Evolutionary conservation across 495 filamentous ascomycete species (phyloP).

Genomic region (Acidiella bohemica): DNA sequence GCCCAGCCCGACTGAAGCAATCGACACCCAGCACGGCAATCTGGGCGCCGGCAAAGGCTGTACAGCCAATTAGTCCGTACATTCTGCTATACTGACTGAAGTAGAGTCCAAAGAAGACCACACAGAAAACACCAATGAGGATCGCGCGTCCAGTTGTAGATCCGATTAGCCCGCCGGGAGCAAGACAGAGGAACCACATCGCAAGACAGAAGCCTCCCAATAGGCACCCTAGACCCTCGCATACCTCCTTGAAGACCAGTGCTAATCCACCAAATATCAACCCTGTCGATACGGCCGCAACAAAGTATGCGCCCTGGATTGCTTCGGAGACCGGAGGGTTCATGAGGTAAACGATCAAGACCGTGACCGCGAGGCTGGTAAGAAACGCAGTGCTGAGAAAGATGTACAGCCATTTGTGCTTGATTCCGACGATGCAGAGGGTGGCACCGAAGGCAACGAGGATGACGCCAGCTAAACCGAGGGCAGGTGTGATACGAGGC

Average conservation of each 20-base stretch:
- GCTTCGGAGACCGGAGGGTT: constrained; percentile 60
- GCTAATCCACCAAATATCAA: constrained; percentile 61
- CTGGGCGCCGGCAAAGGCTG: constrained; percentile 71
- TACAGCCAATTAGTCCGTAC: constrained; percentile 61
- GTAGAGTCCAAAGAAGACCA: constrained; percentile 54
- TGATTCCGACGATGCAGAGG: constrained; percentile 69
- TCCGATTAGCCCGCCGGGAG: constrained; percentile 58
- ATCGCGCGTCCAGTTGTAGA: constrained; percentile 48
- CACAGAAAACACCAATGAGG: constrained; percentile 61
- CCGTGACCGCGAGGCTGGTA: constrained; percentile 55
- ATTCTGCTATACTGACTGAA: constrained; percentile 67
- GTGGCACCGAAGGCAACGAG: constrained; percentile 54
- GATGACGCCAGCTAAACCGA: constrained; percentile 65
- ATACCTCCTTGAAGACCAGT: constrained; percentile 70
- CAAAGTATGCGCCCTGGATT: constrained; percentile 78
- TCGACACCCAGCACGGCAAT: constrained; percentile 72
- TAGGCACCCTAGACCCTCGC: constrained; percentile 74
- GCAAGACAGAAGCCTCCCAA: constrained; percentile 77
- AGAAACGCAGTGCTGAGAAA: constrained; percentile 70
- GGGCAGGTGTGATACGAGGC: constrained; percentile 64
- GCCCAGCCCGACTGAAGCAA: constrained; percentile 73
- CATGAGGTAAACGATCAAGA: constrained; percentile 86
- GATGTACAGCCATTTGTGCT: constrained; percentile 67
- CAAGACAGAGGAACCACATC: constrained; percentile 78
- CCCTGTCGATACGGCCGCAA: constrained; percentile 64